These are phyloP conservation scores for Kodamaea neixiangensis DNA, from an alignment of 805 yeast genomes.

Conservation along the genomic window DNA sequence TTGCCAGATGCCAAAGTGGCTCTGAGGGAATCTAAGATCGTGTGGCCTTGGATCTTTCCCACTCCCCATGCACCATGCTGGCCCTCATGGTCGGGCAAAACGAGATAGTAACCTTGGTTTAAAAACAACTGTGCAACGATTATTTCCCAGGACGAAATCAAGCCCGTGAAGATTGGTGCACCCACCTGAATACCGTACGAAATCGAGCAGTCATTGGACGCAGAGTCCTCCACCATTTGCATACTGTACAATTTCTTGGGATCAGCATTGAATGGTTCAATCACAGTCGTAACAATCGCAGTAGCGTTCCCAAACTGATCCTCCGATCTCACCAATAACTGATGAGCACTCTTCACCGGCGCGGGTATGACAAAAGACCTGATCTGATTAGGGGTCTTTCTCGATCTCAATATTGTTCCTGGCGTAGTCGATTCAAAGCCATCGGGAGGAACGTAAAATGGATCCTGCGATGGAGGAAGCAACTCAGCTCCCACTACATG, in stretches of 20 bases:
- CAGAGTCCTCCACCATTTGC: constrained; percentile 24
- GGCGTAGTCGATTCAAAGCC: constrained; percentile 15
- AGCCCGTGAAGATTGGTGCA: constrained; percentile 13
- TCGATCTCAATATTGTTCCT: constrained; percentile 16
- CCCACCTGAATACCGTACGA: constrained; percentile 21
- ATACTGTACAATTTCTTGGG: constrained; percentile 22
- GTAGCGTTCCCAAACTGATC: constrained; percentile 21
- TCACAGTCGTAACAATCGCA: constrained; percentile 24
- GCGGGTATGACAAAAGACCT: constrained; percentile 13
- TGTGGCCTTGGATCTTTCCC: constrained; percentile 32
- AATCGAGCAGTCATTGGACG: constrained; percentile 21
- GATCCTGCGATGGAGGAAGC: constrained; percentile 15
- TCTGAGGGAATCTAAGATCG: constrained; percentile 31
- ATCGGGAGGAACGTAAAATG: constrained; percentile 17
- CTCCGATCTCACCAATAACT: constrained; percentile 23
- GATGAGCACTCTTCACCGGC: constrained; percentile 16
- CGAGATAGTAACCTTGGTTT: constrained; percentile 34
- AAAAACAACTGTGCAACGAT: constrained; percentile 14
- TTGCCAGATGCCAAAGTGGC: constrained; percentile 24
- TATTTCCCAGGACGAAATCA: constrained; percentile 18
- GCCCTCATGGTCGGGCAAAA: constrained; percentile 39
- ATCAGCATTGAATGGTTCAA: constrained; percentile 26
- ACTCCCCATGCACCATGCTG: constrained; percentile 31
- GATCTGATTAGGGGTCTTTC: constrained; percentile 13
- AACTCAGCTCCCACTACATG: not conserved